phyloP scores from a whole-genome alignment of 192 early-diverging fungal species.

The Dispira parvispora region DNA sequence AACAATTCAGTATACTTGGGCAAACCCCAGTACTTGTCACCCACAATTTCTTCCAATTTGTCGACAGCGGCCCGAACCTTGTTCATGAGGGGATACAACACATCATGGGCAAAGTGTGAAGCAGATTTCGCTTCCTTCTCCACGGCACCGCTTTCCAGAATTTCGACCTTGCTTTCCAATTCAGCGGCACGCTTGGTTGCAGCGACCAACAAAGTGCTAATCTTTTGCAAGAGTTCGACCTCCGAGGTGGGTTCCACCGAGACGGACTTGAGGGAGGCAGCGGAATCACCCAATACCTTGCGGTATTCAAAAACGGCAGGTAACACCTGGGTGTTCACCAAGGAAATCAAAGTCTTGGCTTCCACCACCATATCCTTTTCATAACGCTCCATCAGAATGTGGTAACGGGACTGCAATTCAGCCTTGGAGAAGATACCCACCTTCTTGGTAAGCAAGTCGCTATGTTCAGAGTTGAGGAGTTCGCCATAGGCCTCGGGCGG shows the following conservation, averaged over 20 bases:
- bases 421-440: slow-evolving; percentile 69
- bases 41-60: slow-evolving; percentile 57
- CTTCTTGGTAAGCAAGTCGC: slow-evolving; percentile 54
- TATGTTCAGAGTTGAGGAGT: slow-evolving; percentile 50
- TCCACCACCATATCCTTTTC: slow-evolving; percentile 93
- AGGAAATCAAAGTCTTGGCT: slow-evolving; percentile 68
- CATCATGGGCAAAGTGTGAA: slow-evolving; percentile 25
- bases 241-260: slow-evolving; percentile 47
- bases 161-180: slow-evolving; percentile 35
- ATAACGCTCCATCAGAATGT: slow-evolving; percentile 95
- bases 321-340: slow-evolving; percentile 72
- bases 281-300: slow-evolving; percentile 66
- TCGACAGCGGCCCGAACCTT: slow-evolving; percentile 50
- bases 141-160: slow-evolving; percentile 37
- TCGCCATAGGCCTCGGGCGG: slow-evolving; percentile 81
- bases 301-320: slow-evolving; percentile 81
- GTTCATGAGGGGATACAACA: slow-evolving; percentile 56
- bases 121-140: slow-evolving; percentile 22
- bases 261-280: slow-evolving; percentile 50
- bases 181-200: slow-evolving; percentile 37
- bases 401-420: slow-evolving; percentile 84
- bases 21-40: slow-evolving; percentile 90
- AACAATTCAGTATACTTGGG: slow-evolving; percentile 95
- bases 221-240: slow-evolving; percentile 39
- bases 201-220: slow-evolving; percentile 38